phyloP scores from a whole-genome alignment of 495 filamentous ascomycete species.

The Echria macrotheca region DNA sequence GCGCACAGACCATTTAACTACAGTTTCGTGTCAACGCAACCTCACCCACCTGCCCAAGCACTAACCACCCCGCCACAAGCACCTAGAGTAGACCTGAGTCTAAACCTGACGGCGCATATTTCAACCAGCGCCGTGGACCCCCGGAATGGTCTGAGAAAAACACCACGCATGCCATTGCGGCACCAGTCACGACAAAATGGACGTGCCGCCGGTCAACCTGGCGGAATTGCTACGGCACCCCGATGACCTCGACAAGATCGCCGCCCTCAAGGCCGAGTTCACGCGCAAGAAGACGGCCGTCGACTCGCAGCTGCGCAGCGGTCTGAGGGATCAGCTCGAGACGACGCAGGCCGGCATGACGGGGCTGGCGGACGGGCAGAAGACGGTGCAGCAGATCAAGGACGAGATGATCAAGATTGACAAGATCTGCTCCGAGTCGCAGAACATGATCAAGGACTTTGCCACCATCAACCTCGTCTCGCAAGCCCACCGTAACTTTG shows the following conservation, averaged over 20 bases:
- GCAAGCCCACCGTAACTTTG: conserved; percentile 90
- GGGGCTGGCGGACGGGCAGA: conserved; percentile 78
- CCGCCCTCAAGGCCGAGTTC: conserved; percentile 85
- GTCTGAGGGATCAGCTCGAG: conserved; percentile 84
- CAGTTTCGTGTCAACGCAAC: no score
- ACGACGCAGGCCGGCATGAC: conserved; percentile 88
- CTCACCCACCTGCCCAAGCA: no score
- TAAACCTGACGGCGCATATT: no score
- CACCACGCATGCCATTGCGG: conserved; percentile 4
- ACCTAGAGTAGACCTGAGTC: no score
- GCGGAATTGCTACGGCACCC: conserved; percentile 66
- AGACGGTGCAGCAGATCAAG: conserved; percentile 80
- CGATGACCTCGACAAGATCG: conserved; percentile 94
- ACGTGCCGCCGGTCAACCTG: conserved; percentile 60
- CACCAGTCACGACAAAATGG: conserved; percentile 33
- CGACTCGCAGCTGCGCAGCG: conserved; percentile 81
- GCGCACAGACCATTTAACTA: no score
- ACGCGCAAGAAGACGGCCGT: conserved; percentile 86
- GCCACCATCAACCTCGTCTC: conserved; percentile 92
- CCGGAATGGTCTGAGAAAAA: conserved; percentile 20
- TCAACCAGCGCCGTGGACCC: no score
- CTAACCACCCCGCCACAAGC: no score
- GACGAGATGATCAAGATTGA: conserved; percentile 99
- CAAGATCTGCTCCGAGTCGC: conserved; percentile 90
- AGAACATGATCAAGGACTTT: conserved; percentile 94